Evolutionary conservation across 2,329 filamentous ascomycete species (phyloP), one percentile per base, ranked within the genome.

Genomic region (Cladophialophora bantiana): DNA sequence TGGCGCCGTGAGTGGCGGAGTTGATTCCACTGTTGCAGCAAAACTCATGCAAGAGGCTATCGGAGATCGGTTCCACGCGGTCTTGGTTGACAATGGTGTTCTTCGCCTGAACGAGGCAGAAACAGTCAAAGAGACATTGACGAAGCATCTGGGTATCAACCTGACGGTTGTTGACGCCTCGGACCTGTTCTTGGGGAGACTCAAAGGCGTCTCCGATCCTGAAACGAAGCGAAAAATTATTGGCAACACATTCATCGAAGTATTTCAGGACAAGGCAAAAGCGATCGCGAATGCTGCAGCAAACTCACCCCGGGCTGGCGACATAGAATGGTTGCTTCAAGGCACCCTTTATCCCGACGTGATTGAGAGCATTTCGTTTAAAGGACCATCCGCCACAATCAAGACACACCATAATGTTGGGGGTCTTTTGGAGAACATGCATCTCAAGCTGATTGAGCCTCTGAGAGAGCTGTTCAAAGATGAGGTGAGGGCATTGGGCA

Each of bases 211-310:
- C 32, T 82, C 81, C 0, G 92, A 91, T 64, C 94, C 94, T 0
- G 94, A 98, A 80, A 86, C 86, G 76, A 97, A 97, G 85, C 86
- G 94, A 63, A 97, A 96, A 81, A 89, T 97, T 73, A 97, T 97
- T 68, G 94, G 93, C 64, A 86, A 84, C 69, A 91, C 86, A 26
- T 91, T 93, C 78, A 93, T 93, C 71, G 90, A 93, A 73, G 81
- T 96, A 34, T 97, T 97, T 79, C 90, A 97, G 78, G 83, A 89
- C 66, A 89, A 93, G 77, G 93, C 91, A 32, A 85, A 86, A 74
- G 84, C 87, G 72, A 94, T 96, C 56, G 91, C 93, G 70, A 86
- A 86, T 63, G 88, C 84, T 34, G 91, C 91, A 0, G 86, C 88
- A 69, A 83, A 89, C 75, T 89, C 89, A 0, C 78, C 84, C 1